Conservation (phyloP, 768 basidiomycete species). For the Lyophyllum atratum region DNA sequence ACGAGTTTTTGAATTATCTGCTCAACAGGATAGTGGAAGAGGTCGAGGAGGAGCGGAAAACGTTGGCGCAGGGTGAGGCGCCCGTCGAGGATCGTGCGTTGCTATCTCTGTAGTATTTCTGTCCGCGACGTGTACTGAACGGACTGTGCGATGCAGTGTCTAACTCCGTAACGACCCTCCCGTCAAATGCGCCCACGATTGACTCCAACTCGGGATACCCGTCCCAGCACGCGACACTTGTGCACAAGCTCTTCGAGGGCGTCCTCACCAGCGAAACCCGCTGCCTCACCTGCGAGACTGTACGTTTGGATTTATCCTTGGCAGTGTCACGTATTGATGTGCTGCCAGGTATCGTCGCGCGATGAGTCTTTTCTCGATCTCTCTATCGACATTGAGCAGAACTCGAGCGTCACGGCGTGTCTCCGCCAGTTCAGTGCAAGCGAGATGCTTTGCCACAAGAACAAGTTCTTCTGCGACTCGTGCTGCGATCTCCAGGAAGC, state of each 20-base stretch:
- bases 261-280: constrained; percentile 95
- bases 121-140: not conserved
- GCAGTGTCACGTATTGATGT: constrained; percentile 8
- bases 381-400: constrained; percentile 99
- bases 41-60: constrained; percentile 71
- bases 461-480: constrained; percentile 98
- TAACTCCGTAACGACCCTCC: constrained; percentile 57
- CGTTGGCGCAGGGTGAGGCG: constrained; percentile 30
- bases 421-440: constrained; percentile 95
- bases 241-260: constrained; percentile 94
- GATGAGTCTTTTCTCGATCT: constrained; percentile 97
- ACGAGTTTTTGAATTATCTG: constrained; percentile 95
- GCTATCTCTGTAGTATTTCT: constrained; percentile 6
- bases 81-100: constrained; percentile 69
- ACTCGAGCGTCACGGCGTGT: constrained; percentile 95
- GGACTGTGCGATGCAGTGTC: constrained; percentile 46
- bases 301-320: constrained; percentile 36
- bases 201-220: constrained; percentile 47
- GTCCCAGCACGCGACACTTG: constrained; percentile 67
- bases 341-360: constrained; percentile 77
- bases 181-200: constrained; percentile 42
- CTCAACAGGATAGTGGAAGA: constrained; percentile 94
- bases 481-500: constrained; percentile 98
- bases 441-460: constrained; percentile 97
- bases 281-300: constrained; percentile 97